Percentiles rank a stretch among this genome's conserved stretches.
Conservation (phyloP, 2,329 filamentous ascomycete genomes). For the Dothistroma septosporum region DNA sequence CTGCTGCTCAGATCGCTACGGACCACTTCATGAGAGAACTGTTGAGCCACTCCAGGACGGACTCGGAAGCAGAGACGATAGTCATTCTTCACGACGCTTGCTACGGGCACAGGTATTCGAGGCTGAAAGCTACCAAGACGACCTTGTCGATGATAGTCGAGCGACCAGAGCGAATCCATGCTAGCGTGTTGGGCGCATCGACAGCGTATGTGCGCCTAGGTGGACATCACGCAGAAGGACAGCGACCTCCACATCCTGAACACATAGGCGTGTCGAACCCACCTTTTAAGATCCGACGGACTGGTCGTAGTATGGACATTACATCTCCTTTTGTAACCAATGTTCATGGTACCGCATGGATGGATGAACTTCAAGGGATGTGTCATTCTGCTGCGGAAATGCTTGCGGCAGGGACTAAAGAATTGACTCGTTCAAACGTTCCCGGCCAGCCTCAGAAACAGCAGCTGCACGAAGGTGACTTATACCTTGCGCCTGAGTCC, state of each 20-base stretch:
- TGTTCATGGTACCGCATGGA: conserved; percentile 88
- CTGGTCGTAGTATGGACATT: conserved; percentile 65
- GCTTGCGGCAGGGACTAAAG: conserved; percentile 71
- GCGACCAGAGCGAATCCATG: conserved; percentile 83
- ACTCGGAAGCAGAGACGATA: conserved; percentile 56
- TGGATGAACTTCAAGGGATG: conserved; percentile 83
- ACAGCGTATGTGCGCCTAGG: conserved; percentile 89
- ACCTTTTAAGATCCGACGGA: conserved; percentile 81
- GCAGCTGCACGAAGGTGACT: conserved; percentile 77
- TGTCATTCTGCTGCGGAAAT: conserved; percentile 76
- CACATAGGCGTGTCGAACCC: conserved; percentile 52
- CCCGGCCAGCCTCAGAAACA: conserved; percentile 47
- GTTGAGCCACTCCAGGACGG: conserved; percentile 53
- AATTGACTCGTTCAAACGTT: conserved; percentile 57
- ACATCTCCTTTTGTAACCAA: conserved; percentile 75
- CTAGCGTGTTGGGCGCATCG: conserved; percentile 74
- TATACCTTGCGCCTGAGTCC: conserved; percentile 86
- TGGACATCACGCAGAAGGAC: conserved; percentile 68
- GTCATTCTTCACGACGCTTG: conserved; percentile 90
- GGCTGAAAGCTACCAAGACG: conserved; percentile 70
- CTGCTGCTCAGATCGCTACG: conserved; percentile 29
- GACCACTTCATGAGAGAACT: conserved; percentile 69
- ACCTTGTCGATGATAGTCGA: conserved; percentile 81
- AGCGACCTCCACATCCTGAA: conserved; percentile 62
- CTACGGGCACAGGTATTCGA: conserved; percentile 87